Conservation (phyloP, 2,329 filamentous ascomycete species). For the Pestalotiopsis fici region DNA sequence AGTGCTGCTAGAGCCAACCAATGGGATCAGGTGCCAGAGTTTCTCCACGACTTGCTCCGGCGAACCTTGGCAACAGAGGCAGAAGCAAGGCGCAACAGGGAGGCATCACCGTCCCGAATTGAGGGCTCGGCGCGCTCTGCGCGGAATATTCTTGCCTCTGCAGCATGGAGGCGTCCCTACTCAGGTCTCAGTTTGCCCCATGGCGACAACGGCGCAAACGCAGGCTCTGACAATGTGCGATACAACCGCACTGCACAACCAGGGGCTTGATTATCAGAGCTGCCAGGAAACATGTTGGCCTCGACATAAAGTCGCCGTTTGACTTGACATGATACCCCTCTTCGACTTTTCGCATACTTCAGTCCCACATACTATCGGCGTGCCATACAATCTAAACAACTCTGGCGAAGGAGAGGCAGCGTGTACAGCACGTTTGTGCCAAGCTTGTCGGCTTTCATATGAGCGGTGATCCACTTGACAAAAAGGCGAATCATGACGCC, state of each 20-base stretch:
- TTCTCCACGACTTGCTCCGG: constrained; percentile 54
- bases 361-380: no score
- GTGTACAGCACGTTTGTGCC: no score
- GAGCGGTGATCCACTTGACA: background rate
- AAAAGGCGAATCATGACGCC: background rate
- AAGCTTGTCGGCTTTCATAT: background rate
- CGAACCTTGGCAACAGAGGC: constrained; percentile 43
- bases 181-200: constrained; percentile 40
- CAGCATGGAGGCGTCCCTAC: constrained; percentile 24
- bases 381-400: background rate
- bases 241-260: constrained; percentile 31
- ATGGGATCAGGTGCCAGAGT: constrained; percentile 60
- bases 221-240: constrained; percentile 22
- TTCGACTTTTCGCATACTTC: background rate
- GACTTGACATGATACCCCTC: background rate
- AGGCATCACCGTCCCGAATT: constrained; percentile 1
- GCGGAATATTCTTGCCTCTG: constrained; percentile 13
- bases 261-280: constrained; percentile 22
- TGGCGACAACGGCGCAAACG: constrained; percentile 26
- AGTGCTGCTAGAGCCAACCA: constrained; percentile 55
- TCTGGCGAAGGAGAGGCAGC: background rate
- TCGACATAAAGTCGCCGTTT: background rate
- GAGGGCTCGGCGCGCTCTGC: constrained; percentile 8
- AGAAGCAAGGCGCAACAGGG: constrained; percentile 13
- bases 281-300: background rate